Percentiles rank a stretch among this genome's conserved stretches.
phyloP scores from a whole-genome alignment of 2,329 filamentous ascomycete genomes.

The Arthroderma uncinatum region DNA sequence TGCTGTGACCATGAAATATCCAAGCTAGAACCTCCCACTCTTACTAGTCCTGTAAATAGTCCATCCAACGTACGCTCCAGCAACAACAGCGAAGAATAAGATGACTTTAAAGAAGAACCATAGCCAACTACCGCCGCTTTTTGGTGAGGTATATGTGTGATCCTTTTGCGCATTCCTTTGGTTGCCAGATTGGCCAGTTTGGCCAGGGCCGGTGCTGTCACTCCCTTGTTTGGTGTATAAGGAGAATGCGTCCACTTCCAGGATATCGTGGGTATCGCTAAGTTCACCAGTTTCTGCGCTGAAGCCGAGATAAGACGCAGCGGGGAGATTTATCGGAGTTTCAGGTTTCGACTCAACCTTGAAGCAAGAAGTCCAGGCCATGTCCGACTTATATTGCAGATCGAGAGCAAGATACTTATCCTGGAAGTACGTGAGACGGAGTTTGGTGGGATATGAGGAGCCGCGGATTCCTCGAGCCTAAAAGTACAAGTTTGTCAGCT shows the following conservation, averaged over 20 bases:
- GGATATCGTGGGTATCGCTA: conserved; percentile 94
- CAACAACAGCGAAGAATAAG: conserved; percentile 57
- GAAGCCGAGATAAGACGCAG: conserved; percentile 54
- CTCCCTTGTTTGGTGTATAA: conserved; percentile 56
- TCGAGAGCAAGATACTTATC: conserved; percentile 85
- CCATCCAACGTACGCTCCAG: conserved; percentile 72
- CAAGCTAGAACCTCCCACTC: conserved; percentile 30
- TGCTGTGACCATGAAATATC: neutral
- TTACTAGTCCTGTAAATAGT: conserved; percentile 62
- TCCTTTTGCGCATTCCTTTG: conserved; percentile 17
- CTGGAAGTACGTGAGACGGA: conserved; percentile 88
- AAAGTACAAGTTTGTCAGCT: neutral
- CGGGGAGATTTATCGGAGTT: conserved; percentile 66
- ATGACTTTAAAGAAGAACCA: conserved; percentile 76
- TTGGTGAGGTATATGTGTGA: neutral
- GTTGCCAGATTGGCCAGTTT: conserved; percentile 16
- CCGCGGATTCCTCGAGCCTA: conserved; percentile 77
- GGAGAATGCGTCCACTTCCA: conserved; percentile 75
- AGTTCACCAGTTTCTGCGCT: conserved; percentile 80
- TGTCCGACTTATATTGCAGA: conserved; percentile 84
- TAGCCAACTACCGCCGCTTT: conserved; percentile 45
- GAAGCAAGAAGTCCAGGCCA: conserved; percentile 85
- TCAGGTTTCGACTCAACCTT: conserved; percentile 50
- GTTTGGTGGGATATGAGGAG: conserved; percentile 66
- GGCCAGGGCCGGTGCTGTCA: conserved; percentile 20